A percentile compares a stretch with the other conserved stretches of the same genome.
Evolutionary conservation across 75 land plant species (phyloP).

Genomic region (Cupressus sempervirens): DNA sequence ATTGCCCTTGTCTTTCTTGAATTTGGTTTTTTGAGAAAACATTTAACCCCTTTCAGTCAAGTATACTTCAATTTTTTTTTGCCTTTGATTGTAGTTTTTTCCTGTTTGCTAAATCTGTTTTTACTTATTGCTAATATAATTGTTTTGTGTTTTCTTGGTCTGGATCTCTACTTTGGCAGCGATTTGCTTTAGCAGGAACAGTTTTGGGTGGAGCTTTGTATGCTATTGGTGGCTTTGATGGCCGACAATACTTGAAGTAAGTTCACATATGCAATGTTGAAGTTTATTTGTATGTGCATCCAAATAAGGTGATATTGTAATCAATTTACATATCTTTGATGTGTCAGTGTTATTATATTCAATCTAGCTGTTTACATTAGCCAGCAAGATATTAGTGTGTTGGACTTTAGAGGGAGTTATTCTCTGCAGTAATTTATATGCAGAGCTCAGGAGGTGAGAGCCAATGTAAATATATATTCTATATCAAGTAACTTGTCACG

Average conservation of each 20-base stretch:
- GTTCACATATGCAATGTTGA: slow-evolving; percentile 2
- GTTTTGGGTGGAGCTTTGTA: slow-evolving; percentile 71
- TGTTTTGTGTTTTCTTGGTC: neutral
- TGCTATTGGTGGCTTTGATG: slow-evolving; percentile 83
- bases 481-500: neutral
- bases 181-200: slow-evolving; percentile 67
- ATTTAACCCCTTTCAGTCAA: neutral
- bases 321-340: neutral
- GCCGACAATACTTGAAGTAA: slow-evolving; percentile 59
- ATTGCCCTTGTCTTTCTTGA: neutral
- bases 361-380: neutral
- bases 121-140: neutral
- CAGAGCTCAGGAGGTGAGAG: neutral
- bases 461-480: neutral
- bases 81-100: neutral
- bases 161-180: slow-evolving; percentile 25
- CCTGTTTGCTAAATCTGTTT: neutral
- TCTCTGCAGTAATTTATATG: neutral
- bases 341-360: neutral
- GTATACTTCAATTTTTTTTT: neutral
- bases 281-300: neutral
- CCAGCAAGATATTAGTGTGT: neutral
- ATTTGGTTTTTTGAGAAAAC: neutral
- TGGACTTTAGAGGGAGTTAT: neutral
- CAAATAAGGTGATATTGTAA: neutral